These are phyloP conservation scores for Solanum rostratum DNA, from an alignment of 257 asterid species.

Conservation along the genomic window DNA sequence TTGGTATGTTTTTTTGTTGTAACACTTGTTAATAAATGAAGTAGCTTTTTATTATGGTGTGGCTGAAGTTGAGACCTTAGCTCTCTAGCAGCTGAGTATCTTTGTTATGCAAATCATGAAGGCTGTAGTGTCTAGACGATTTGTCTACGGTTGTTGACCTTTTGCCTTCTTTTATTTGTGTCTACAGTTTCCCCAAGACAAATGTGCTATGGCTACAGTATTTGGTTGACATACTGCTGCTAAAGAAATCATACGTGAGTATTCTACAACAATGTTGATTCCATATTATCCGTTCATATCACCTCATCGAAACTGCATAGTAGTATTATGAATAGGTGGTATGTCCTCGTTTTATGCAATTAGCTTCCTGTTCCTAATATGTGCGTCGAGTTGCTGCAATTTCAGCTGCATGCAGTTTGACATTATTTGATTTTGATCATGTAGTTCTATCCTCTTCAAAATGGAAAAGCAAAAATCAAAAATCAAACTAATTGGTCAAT, in stretches of 20 bases:
- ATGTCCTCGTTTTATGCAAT: neutral
- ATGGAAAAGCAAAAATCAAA: neutral
- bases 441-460: neutral
- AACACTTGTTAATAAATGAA: neutral
- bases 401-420: neutral
- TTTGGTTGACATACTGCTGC: conserved; percentile 66
- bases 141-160: neutral
- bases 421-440: neutral
- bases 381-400: neutral
- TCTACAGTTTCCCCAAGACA: conserved; percentile 80
- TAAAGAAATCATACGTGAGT: conserved; percentile 84
- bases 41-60: neutral
- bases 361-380: neutral
- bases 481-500: neutral
- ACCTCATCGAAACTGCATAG: neutral
- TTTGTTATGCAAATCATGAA: neutral
- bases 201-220: conserved; percentile 88
- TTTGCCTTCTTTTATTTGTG: neutral
- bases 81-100: neutral
- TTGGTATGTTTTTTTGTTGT: neutral
- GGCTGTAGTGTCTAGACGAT: neutral
- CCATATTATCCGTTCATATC: neutral
- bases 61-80: neutral
- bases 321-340: neutral
- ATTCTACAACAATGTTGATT: neutral